Base-by-base conservation (phyloP, 2,329 filamentous ascomycete genomes). In the Ascochyta rabiei region DNA sequence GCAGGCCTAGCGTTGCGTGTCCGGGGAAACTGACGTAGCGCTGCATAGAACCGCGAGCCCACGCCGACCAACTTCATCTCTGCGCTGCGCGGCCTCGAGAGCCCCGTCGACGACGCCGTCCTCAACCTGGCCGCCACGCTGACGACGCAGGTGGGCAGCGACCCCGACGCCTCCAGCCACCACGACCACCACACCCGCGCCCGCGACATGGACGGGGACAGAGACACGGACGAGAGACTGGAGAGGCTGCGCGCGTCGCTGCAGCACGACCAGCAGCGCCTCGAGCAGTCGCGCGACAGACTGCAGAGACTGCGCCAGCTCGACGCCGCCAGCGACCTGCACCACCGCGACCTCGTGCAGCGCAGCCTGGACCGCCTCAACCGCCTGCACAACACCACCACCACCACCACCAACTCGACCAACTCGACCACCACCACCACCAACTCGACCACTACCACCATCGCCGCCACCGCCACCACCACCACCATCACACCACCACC, bases 81-180 rank as follows among this genome's bases (percentile, higher is more conserved):
- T 48, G 77, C 78, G 51, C 73, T 80, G 54, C 76, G 75, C 62
- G 71, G 76, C 49, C 73, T 82, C 55, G 75, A 80, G 62, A 80
- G 77, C 62, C 78, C 82, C 42, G 77, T 81, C 33, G 60, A 64
- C 53, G 62, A 65, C 26, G 62, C 66, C 55, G 66, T 69, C 34
- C 75, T 80, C 48, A 79, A 82, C 62, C 75, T 82, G 53, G 79
- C 81, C 46, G 71, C 78, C 35, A 82, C 80, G 40, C 73, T 82
- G 33, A 78, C 76, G 52, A 79, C 75, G 15, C 71, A 74, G 53
- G 73, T 74, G 37, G 77, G 77, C 62, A 76, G 81, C 57, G 76
- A 73, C 38, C n/a, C 10, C 9, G 35, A 21, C 16, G 9, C 13
- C 35, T 78, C 78, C 59, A 75, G 79, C 57, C 76, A 74, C 49